These are phyloP conservation scores for Penicillium salamii DNA, from an alignment of 495 filamentous ascomycete species.

Conservation along the genomic window DNA sequence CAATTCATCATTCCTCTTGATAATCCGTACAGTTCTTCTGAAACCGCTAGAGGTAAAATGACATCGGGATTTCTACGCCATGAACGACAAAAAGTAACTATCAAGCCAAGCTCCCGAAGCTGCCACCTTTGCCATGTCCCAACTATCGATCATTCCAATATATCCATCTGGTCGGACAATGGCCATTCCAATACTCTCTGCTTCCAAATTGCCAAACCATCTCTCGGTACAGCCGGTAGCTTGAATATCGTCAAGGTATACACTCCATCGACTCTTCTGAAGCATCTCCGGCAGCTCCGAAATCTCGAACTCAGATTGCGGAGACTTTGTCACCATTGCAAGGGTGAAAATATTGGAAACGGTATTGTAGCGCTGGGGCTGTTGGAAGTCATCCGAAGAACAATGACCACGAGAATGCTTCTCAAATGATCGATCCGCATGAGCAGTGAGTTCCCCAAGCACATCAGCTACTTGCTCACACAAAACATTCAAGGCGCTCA, in stretches of 20 bases:
- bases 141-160: constrained; percentile 56
- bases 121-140: constrained; percentile 43
- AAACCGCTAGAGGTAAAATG: too few relatives aligned
- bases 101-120: constrained; percentile 55
- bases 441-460: constrained; percentile 46
- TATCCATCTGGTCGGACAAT: constrained; percentile 69
- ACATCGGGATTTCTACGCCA: too few relatives aligned
- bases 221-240: constrained; percentile 53
- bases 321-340: constrained; percentile 53
- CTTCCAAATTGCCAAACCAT: constrained; percentile 57
- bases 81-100: constrained; percentile 51
- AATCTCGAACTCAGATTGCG: constrained; percentile 56
- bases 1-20: too few relatives aligned
- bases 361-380: constrained; percentile 58
- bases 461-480: constrained; percentile 40
- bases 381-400: constrained; percentile 54
- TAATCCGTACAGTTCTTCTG: too few relatives aligned
- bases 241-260: constrained; percentile 62
- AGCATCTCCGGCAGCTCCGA: constrained; percentile 55
- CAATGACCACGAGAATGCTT: constrained; percentile 47
- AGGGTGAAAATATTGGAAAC: constrained; percentile 60
- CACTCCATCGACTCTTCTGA: constrained; percentile 61
- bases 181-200: constrained; percentile 53
- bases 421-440: constrained; percentile 51
- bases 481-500: constrained; percentile 51